A percentile compares a stretch with the other conserved stretches of the same genome.
These are phyloP conservation scores for Nannizziopsis barbatae DNA, from an alignment of 2,329 filamentous ascomycete genomes.

Conservation along the genomic window DNA sequence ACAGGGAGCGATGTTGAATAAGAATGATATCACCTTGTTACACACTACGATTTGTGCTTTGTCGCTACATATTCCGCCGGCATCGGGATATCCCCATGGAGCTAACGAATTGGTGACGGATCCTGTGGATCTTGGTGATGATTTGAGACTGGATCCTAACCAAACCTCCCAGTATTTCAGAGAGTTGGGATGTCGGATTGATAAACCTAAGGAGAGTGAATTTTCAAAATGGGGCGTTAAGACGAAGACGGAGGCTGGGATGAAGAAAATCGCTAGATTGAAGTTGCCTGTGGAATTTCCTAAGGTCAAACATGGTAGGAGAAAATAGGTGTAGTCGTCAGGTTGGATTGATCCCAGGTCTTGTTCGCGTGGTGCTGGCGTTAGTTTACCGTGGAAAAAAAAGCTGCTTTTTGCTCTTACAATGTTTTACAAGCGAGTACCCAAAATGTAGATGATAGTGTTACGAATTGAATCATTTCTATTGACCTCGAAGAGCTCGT, in stretches of 20 bases:
- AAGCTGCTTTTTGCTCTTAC: not conserved
- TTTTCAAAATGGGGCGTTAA: conserved; percentile 38
- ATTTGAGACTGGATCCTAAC: conserved; percentile 30
- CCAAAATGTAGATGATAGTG: not conserved
- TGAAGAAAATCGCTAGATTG: conserved; percentile 53
- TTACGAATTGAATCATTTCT: too few species aligned
- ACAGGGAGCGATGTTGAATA: conserved; percentile 25
- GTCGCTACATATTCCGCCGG: conserved; percentile 36
- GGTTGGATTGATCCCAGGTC: too few species aligned
- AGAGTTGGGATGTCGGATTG: conserved; percentile 37
- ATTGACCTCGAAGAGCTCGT: too few species aligned
- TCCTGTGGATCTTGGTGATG: conserved; percentile 36
- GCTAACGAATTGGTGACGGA: conserved; percentile 35
- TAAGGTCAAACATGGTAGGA: conserved; percentile 41
- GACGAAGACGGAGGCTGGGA: conserved; percentile 48
- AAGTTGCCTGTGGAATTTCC: conserved; percentile 74
- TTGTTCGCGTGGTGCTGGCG: too few species aligned
- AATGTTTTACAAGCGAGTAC: not conserved
- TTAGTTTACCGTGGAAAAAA: not conserved
- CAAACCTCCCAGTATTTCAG: conserved; percentile 33
- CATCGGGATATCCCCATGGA: conserved; percentile 29
- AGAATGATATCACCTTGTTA: conserved; percentile 33
- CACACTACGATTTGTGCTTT: conserved; percentile 38
- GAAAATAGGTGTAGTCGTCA: not conserved
- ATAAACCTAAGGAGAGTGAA: conserved; percentile 33